phyloP scores from a whole-genome alignment of 1,284 basidiomycete species.

The Earliella scabrosa region DNA sequence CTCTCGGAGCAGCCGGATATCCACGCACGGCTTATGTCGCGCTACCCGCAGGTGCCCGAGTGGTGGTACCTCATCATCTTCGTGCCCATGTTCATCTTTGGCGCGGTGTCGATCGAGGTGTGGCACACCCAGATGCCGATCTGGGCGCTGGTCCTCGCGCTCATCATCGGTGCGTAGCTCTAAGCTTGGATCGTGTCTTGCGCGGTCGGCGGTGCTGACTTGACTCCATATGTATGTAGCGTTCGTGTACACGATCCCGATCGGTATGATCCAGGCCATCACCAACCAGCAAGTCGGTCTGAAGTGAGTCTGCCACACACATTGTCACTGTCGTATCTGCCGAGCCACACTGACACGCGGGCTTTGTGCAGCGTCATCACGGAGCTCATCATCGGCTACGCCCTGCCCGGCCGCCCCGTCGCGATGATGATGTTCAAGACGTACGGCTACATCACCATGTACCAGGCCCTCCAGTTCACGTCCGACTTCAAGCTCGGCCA shows the following conservation, averaged over 20 bases:
- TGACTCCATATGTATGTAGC: constrained; percentile 7
- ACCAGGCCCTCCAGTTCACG: constrained; percentile 51
- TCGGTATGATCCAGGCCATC: constrained; percentile 58
- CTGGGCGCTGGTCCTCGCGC: constrained; percentile 56
- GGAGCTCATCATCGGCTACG: constrained; percentile 55
- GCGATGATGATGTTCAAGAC: constrained; percentile 66
- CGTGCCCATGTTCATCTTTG: constrained; percentile 56
- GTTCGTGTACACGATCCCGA: constrained; percentile 53
- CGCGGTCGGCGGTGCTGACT: background rate
- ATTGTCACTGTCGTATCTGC: constrained; percentile 26
- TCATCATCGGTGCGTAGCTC: constrained; percentile 39
- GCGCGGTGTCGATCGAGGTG: constrained; percentile 70
- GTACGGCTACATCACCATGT: constrained; percentile 49
- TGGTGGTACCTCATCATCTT: constrained; percentile 62
- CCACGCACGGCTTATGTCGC: constrained; percentile 61
- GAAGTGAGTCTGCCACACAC: constrained; percentile 35
- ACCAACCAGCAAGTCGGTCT: constrained; percentile 56
- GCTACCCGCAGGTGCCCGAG: constrained; percentile 64
- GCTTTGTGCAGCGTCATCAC: constrained; percentile 51
- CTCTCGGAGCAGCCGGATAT: constrained; percentile 65
- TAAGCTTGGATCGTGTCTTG: background rate
- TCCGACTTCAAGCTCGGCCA: constrained; percentile 76
- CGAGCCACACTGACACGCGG: no score
- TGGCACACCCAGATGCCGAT: constrained; percentile 72
- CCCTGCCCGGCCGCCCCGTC: constrained; percentile 50